Percentiles rank a stretch among this genome's conserved stretches.
Evolutionary conservation across 78 protist genomes (phyloP).

Genomic region (Dictyostelium firmibasis): DNA sequence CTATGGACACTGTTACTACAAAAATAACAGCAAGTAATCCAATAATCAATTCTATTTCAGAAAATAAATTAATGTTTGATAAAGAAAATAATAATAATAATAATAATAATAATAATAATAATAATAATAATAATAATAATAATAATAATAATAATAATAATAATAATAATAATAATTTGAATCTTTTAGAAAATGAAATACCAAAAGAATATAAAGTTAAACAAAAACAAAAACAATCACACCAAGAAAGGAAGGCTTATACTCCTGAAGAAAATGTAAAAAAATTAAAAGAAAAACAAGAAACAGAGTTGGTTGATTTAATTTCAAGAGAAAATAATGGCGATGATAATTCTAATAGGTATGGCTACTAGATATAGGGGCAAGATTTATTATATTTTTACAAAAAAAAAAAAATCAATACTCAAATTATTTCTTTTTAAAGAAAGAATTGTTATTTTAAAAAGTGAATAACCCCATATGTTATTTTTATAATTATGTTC

Average conservation of each 20-base stretch:
- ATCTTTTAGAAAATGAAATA: background rate
- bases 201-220: conserved; percentile 9
- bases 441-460: too few relatives aligned
- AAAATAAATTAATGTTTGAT: background rate
- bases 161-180: background rate
- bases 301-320: conserved; percentile 26
- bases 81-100: background rate
- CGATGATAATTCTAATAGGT: background rate
- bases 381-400: too few relatives aligned
- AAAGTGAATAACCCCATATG: too few relatives aligned
- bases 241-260: background rate
- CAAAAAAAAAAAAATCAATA: too few relatives aligned
- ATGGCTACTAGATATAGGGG: too few relatives aligned
- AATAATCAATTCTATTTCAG: background rate
- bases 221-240: background rate
- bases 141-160: background rate
- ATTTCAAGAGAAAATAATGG: conserved; percentile 14
- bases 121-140: background rate
- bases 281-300: conserved; percentile 43
- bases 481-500: too few relatives aligned
- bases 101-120: background rate
- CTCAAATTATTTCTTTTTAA: too few relatives aligned
- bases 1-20: background rate
- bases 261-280: background rate
- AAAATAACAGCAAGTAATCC: background rate